Evolutionary conservation across 352 stramenopile species (phyloP).

Genomic region (Phytophthora macrochlamydospora): DNA sequence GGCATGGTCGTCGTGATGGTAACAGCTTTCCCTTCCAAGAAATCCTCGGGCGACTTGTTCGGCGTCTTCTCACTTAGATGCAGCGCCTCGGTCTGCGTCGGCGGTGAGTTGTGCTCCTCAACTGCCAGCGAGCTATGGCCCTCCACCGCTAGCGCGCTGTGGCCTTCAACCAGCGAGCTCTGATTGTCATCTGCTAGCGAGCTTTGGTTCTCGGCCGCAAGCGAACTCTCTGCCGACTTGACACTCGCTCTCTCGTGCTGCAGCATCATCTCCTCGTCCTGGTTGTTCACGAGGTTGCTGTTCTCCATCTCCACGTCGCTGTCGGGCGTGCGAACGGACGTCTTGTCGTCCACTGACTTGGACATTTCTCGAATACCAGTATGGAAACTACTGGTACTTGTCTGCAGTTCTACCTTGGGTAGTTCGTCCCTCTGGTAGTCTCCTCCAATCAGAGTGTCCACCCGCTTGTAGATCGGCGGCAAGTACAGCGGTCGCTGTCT

Average conservation of each 20-base stretch:
- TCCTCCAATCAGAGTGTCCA: background rate
- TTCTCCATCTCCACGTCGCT: background rate
- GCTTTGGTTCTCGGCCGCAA: background rate
- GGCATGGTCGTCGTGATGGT: background rate
- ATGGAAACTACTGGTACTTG: background rate
- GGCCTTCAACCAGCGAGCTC: no score
- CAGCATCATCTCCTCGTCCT: background rate
- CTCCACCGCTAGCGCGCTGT: no score
- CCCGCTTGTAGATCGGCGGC: slow-evolving; percentile 1
- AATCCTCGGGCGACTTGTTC: background rate
- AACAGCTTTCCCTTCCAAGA: background rate
- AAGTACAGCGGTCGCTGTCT: background rate
- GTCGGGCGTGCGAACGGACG: background rate
- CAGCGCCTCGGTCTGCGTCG: background rate
- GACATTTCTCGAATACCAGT: background rate
- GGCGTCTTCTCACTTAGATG: background rate
- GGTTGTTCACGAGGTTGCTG: background rate
- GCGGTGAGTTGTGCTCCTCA: background rate
- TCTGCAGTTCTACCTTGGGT: background rate
- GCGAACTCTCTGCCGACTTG: background rate
- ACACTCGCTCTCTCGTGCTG: background rate
- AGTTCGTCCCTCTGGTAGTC: background rate
- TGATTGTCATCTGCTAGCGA: background rate
- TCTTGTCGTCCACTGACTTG: background rate
- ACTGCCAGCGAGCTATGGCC: background rate